Conservation (phyloP, 495 filamentous ascomycete species). For the Sporormia fimetaria region DNA sequence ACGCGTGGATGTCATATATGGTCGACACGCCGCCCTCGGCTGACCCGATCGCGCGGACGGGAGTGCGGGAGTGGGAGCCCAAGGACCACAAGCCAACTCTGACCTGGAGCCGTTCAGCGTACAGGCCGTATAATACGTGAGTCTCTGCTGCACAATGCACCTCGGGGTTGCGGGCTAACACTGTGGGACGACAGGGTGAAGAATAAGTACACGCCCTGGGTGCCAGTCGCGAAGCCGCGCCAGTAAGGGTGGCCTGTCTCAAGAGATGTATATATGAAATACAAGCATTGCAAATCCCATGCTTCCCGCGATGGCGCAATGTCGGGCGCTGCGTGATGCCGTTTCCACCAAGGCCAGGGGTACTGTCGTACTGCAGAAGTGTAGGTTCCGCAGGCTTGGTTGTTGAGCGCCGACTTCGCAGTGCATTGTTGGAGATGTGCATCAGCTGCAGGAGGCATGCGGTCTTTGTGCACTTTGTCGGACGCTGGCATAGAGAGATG, state of each 20-base stretch:
- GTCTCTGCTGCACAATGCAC: slow-evolving; percentile 29
- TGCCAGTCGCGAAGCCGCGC: slow-evolving; percentile 28
- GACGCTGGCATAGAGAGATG: too few species aligned
- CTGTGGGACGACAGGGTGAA: slow-evolving; percentile 25
- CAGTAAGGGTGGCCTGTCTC: slow-evolving; percentile 12
- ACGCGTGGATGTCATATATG: slow-evolving; percentile 91
- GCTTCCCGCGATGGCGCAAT: too few species aligned
- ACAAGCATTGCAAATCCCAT: too few species aligned
- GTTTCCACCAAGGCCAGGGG: too few species aligned
- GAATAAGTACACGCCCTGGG: slow-evolving; percentile 33
- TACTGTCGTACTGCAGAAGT: too few species aligned
- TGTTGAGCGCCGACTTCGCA: too few species aligned
- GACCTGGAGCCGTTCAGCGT: slow-evolving; percentile 65
- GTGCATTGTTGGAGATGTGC: too few species aligned
- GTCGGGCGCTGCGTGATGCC: too few species aligned
- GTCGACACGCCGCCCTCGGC: slow-evolving; percentile 73
- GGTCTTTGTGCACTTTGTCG: too few species aligned
- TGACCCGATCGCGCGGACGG: slow-evolving; percentile 59
- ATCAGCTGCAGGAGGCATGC: too few species aligned
- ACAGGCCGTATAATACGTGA: slow-evolving; percentile 88
- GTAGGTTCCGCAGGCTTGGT: too few species aligned
- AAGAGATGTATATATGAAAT: slow-evolving; percentile 14
- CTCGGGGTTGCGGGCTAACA: slow-evolving; percentile 14
- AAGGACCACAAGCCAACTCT: slow-evolving; percentile 61
- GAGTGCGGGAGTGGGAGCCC: slow-evolving; percentile 61